phyloP scores from a whole-genome alignment of 2,329 filamentous ascomycete species.

The Atkinsonella hypoxylon region DNA sequence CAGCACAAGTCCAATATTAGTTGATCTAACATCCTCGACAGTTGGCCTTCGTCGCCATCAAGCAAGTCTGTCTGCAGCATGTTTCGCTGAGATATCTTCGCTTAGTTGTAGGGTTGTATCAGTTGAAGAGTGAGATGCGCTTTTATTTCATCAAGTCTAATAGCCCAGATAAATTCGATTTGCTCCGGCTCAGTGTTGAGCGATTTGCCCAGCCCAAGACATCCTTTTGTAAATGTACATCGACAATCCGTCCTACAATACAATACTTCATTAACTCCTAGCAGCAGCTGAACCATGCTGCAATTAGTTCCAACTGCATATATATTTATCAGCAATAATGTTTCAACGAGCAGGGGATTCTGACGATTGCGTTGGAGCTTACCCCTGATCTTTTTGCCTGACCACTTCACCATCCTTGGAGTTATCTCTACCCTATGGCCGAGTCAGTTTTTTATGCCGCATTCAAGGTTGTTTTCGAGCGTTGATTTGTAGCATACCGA shows the following conservation, averaged over 20 bases:
- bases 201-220: background rate
- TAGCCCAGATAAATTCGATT: background rate
- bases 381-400: slow-evolving; percentile 72
- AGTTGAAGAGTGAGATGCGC: background rate
- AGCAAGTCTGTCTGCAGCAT: too few species aligned
- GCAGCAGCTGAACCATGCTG: background rate
- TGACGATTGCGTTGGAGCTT: slow-evolving; percentile 19
- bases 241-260: slow-evolving; percentile 1
- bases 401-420: slow-evolving; percentile 54
- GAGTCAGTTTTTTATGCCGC: background rate
- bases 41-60: too few species aligned
- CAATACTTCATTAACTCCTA: slow-evolving; percentile 3
- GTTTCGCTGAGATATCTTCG: too few species aligned
- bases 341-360: background rate
- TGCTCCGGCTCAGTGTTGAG: background rate
- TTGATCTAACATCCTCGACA: too few species aligned
- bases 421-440: slow-evolving; percentile 52
- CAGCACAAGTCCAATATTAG: too few species aligned
- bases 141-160: background rate
- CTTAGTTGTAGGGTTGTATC: background rate
- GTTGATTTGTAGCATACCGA: slow-evolving; percentile 35
- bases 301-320: slow-evolving; percentile 7
- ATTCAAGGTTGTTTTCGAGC: background rate
- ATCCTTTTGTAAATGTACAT: slow-evolving; percentile 3
- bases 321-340: background rate